Evolutionary conservation across 1,139 yeast species (phyloP), one percentile per base, ranked within the genome.

Genomic region (Yamadazyma jaroonii): DNA sequence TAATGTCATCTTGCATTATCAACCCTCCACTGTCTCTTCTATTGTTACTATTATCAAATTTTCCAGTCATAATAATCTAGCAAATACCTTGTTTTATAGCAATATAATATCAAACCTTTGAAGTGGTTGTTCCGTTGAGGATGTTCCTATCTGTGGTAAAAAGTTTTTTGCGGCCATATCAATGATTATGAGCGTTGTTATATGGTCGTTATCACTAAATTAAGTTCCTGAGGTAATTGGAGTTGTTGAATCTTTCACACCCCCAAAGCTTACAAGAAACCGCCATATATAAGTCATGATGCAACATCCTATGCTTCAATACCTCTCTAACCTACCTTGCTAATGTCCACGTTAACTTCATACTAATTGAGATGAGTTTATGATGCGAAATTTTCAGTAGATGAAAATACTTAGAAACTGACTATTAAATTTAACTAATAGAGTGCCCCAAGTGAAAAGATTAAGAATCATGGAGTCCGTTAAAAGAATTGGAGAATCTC

Each of bases 381-480:
- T 25, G 37, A 37, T 37, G 37, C 37, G 37, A 37, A 34, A 29
- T 37, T 37, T 40, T 34, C 35, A 20, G 23, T 27, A 30, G 21
- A 41, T 41, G 44, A 35, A 31, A 38, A 24, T 39, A 30, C 20
- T 36, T 29, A 26, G 24, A n/a, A 28, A 38, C 11, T 37, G 35
- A 41, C 44, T 41, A 41, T 35, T 37, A 8, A 29, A 11, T 10
- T 33, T 38, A 29, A 38, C 35, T 11, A 37, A 34, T 26, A 36
- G 36, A 36, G 26, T 34, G 26, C 17, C 29, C 39, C 10, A 24
- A 25, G n/a, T 13, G 9, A 27, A 23, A 14, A 32, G 9, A 29
- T 6, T 4, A 14, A 32, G 17, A 14, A 32, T 29, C 24, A 34
- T 26, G 12, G 30, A 21, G 10, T 4, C 25, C 2, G 24, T 8